Evolutionary conservation across 2,329 filamentous ascomycete species (phyloP), one percentile per base, ranked within the genome.

Genomic region (Fusarium goolgardi): DNA sequence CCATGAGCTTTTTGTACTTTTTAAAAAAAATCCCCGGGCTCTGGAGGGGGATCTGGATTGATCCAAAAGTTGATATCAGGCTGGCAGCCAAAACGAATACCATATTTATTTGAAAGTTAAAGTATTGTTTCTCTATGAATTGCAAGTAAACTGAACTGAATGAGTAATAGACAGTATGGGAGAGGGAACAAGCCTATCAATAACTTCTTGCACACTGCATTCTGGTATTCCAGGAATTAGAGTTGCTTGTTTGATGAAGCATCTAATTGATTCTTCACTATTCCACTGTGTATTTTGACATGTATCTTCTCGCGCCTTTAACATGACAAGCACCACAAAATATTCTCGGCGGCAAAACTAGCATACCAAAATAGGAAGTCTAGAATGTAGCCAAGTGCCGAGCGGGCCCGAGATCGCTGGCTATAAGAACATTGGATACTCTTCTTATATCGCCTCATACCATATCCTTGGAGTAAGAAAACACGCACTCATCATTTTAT

Each of bases 31-130:
- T 72, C 62, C 63, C 69, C 70, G 59, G 68, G 54, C 55, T 71
- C 59, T 71, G 50, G 46, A 55, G 50, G 69, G 59, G 63, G 65
- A 71, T 68, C 71, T 71, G 59, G 67, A 65, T 56, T 64, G 55
- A 65, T 70, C 66, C 69, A 74, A 74, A 74, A 72, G 72, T 71
- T 71, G 68, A 73, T 69, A 73, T 71, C 57, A 66, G 62, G 66
- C 62, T 67, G 43, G 21, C 32, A 63, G 67, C 67, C 67, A 70
- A 59, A 64, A 64, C 59, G 54, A 70, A 70, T 70, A 70, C 67
- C 67, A 70, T 67, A 67, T 63, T 63, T 51, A 32, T 39, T 64
- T 64, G 63, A 47, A 52, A 41, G 34, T 64, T 65, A n/a, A 29
- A 29, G 34, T 6, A 37, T 0, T 21, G 2, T 40, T 21, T n/a